These are phyloP conservation scores for Tetraselmis chui DNA, from an alignment of 139 green algal species.

Conservation along the genomic window DNA sequence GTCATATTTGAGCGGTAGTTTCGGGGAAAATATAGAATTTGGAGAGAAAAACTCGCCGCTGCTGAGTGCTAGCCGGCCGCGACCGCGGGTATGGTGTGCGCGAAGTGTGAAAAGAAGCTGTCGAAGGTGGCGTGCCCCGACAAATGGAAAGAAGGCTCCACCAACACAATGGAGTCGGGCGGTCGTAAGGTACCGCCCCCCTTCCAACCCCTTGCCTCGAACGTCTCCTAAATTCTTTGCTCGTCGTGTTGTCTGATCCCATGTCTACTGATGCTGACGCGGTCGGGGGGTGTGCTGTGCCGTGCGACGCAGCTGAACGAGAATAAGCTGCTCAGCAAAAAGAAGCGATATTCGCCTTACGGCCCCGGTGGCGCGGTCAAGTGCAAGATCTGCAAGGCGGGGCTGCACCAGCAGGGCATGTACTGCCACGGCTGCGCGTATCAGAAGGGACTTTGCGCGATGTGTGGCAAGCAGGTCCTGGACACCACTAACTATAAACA, in stretches of 20 bases:
- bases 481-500: conserved; percentile 57
- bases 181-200: conserved; percentile 6
- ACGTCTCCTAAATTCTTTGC: no score
- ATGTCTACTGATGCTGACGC: no score
- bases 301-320: conserved; percentile 71
- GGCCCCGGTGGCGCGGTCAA: conserved; percentile 29
- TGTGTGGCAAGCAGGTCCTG: conserved; percentile 57
- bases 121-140: conserved; percentile 51
- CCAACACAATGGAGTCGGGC: conserved; percentile 42
- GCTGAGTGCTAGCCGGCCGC: no score
- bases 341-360: conserved; percentile 51
- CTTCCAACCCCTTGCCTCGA: no score
- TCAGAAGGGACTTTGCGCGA: conserved; percentile 52
- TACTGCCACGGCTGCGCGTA: conserved; percentile 74
- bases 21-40: no score
- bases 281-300: no score
- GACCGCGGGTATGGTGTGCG: conserved; percentile 54
- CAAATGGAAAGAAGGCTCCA: conserved; percentile 54
- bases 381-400: conserved; percentile 59
- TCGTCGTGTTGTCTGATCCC: no score
- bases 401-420: conserved; percentile 38
- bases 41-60: no score
- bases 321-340: conserved; percentile 65
- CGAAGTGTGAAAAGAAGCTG: conserved; percentile 69
- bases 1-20: no score